Evolutionary conservation across 2,329 filamentous ascomycete species (phyloP).

Genomic region (Colletotrichum shisoi): DNA sequence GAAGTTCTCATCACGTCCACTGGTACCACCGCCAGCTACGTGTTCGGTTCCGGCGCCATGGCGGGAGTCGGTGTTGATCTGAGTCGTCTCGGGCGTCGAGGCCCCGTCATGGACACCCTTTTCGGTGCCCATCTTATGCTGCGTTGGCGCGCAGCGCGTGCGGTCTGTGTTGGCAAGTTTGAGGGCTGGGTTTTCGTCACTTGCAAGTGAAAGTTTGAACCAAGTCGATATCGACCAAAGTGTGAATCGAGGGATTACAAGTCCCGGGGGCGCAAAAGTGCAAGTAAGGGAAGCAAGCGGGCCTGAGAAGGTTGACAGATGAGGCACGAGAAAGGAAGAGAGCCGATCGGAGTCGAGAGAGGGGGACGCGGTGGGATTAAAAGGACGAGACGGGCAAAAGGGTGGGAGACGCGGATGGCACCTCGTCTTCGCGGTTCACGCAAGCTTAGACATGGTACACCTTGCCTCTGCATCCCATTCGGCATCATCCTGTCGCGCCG

Average conservation of each 20-base stretch:
- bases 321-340: slow-evolving; percentile 21
- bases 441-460: slow-evolving; percentile 4
- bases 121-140: slow-evolving; percentile 19
- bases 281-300: slow-evolving; percentile 7
- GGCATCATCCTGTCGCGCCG: slow-evolving; percentile 13
- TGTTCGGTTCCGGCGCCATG: not conserved
- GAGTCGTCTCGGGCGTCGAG: slow-evolving; percentile 35
- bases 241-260: not conserved
- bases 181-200: not conserved
- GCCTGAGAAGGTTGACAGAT: slow-evolving; percentile 12
- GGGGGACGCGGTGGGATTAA: slow-evolving; percentile 29
- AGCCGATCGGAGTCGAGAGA: slow-evolving; percentile 9
- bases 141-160: not conserved
- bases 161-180: not conserved
- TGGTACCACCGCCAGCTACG: not conserved
- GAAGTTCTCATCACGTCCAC: slow-evolving; percentile 27
- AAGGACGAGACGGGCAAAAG: slow-evolving; percentile 8
- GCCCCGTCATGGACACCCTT: slow-evolving; percentile 32
- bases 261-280: slow-evolving; percentile 12
- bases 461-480: slow-evolving; percentile 16
- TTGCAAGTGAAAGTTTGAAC: not conserved
- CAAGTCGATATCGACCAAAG: not conserved
- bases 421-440: not conserved
- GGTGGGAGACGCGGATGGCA: slow-evolving; percentile 14
- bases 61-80: slow-evolving; percentile 23